A percentile compares a stretch with the other conserved stretches of the same genome.
phyloP scores from a whole-genome alignment of 495 filamentous ascomycete species.

The Tuber calosporum region DNA sequence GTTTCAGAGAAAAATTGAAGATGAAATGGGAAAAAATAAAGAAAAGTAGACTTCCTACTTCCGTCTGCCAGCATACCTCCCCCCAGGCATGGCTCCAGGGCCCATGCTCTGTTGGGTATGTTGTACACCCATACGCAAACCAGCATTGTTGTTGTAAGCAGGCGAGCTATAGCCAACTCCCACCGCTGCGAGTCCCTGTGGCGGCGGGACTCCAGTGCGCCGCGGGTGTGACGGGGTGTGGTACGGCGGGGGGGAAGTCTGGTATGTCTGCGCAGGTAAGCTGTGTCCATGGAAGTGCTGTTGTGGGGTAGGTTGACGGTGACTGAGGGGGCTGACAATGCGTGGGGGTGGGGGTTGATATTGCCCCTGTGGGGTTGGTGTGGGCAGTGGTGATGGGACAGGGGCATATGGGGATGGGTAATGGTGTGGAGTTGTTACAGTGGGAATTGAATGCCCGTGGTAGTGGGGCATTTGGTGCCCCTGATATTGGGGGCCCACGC shows the following conservation, averaged over 20 bases:
- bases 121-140: constrained; percentile 30
- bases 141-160: constrained; percentile 5
- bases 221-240: constrained; percentile 6
- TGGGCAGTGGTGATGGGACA: constrained; percentile 12
- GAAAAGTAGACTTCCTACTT: constrained; percentile 17
- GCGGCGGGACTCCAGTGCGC: constrained; percentile 29
- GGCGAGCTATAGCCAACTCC: constrained; percentile 22
- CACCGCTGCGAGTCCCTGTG: constrained; percentile 37
- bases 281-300: constrained; percentile 32
- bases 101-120: constrained; percentile 36
- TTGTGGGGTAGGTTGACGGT: neutral
- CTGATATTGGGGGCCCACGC: constrained; percentile 18
- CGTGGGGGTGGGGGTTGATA: constrained; percentile 17
- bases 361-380: constrained; percentile 10
- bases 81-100: constrained; percentile 25
- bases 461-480: constrained; percentile 24
- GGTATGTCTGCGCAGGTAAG: constrained; percentile 17
- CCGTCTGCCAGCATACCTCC: constrained; percentile 26
- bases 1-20: neutral
- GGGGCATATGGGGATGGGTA: constrained; percentile 26
- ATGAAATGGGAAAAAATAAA: neutral
- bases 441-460: constrained; percentile 3
- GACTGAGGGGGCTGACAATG: constrained; percentile 14
- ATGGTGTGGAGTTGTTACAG: constrained; percentile 30
- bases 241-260: constrained; percentile 6